Evolutionary conservation across 768 basidiomycete species (phyloP), one percentile per base, ranked within the genome.

Genomic region (Mycena haematopus): DNA sequence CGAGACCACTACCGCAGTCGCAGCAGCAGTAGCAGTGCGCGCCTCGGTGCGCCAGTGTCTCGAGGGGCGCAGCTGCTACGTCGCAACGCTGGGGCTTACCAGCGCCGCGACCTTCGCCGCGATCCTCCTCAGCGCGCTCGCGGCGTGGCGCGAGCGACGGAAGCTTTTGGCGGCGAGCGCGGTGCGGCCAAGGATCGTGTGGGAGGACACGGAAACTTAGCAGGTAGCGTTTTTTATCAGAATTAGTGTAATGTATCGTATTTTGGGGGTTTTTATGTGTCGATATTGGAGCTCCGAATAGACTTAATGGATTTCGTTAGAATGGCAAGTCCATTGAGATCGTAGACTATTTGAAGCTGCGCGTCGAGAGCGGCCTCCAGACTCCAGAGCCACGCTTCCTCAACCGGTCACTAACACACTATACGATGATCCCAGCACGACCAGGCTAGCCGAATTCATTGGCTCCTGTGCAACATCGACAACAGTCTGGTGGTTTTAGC

Each of bases 31-130:
- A 24, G 52, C 22, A 2, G 31, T n/a, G n/a, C 45, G 22, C 24
- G 8, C n/a, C 31, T 40, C 24, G 22, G 72, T 74, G 42, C 77
- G 77, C 25, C 82, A 82, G 57, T 85, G 84, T 62, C 71, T 84
- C 36, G 73, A 79, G 44, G 84, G 84, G 13, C 77, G 66, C 24
- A 57, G 51, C 55, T 67, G 66, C 56, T 67, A 67, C 31, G 75
- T 71, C 29, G 68, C 72, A 21, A 53, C 76, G 29, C 62, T 79
- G 11, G 73, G 74, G 13, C 68, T 80, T 29, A 80, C 79, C 0
- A 69, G 73, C 2, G 55, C 70, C 6, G 78, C 77, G 19, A 80
- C 79, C 42, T 68, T 73, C 11, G 15, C 70, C 11, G 76, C 79
- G 22, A 73, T 80, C 17, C 70, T 70, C 19, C 56, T 80, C 68